Base-by-base conservation (phyloP, 768 basidiomycete species). In the Leucosporidium creatinivorum region DNA sequence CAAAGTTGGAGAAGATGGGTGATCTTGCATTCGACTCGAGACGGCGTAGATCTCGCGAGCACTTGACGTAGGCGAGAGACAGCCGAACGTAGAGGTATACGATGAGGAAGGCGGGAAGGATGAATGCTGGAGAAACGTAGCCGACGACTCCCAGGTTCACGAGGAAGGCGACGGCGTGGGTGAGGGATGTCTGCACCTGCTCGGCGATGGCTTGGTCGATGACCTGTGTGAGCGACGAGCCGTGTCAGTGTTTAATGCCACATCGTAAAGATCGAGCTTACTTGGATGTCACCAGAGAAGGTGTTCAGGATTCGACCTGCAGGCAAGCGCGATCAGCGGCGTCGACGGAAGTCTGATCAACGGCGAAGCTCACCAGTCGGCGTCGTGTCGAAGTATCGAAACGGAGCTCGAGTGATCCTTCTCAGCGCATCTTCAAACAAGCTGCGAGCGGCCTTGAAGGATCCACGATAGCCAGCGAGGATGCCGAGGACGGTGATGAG, bases 111-210 rank as follows among this genome's bases (percentile, higher is more conserved):
- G 88, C 87, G 62, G 86, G 84, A 0, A 86, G 85, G 2, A 84
- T 82, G 76, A 89, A 88, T 1, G 79, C 76, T 0, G 88, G 88
- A 5, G 87, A 81, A 15, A 86, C 81, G 28, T 81, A 80, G 26
- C 87, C 80, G 65, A 89, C 85, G 58, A 87, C 85, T 15, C 78
- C 76, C 72, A 88, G 86, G 1, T 87, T 86, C 15, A 83, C 86
- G 87, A 17, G 87, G 79, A 87, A 33, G 30, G 28, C 6, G 44
- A 65, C 28, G 8, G 44, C 33, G 25, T n/a, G 28, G 50, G 63
- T 63, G 48, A 68, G 30, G 51, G 51, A 64, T 49, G 61, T 64
- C 4, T 62, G 59, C 39, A 68, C 58, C 30, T 58, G 48, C 17
- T 70, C 66, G 39, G 58, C 49, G 7, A 67, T 23, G 0, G 56